Percentiles rank a stretch among this genome's conserved stretches.
These are phyloP conservation scores for Phoenix roebelenii DNA, from an alignment of 176 grass and related monocot species.

Conservation along the genomic window DNA sequence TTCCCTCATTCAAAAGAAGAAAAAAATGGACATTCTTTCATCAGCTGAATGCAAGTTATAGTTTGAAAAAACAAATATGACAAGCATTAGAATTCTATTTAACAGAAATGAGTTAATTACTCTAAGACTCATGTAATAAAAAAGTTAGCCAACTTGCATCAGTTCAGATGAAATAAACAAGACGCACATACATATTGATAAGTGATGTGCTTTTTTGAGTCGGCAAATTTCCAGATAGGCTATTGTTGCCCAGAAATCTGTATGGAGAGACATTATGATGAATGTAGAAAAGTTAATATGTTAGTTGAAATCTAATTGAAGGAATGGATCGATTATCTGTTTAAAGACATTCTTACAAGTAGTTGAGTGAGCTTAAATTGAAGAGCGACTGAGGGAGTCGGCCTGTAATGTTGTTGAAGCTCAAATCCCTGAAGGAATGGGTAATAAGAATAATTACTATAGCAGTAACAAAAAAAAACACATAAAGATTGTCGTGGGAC, in stretches of 20 bases:
- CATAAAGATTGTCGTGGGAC: not conserved
- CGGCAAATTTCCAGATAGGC: slow-evolving; percentile 62
- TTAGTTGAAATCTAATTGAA: not conserved
- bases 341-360: slow-evolving; percentile 33
- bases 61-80: too few relatives aligned
- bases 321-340: too few relatives aligned
- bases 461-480: not conserved
- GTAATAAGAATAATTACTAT: slow-evolving; percentile 1
- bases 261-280: not conserved
- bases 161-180: not conserved
- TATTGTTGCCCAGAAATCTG: slow-evolving; percentile 96
- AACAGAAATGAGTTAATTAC: too few relatives aligned
- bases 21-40: too few relatives aligned
- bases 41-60: too few relatives aligned
- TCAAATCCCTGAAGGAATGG: slow-evolving; percentile 55
- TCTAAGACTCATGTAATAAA: too few relatives aligned
- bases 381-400: slow-evolving; percentile 46
- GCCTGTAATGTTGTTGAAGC: slow-evolving; percentile 81
- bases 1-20: too few relatives aligned
- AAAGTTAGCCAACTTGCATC: too few relatives aligned
- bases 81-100: too few relatives aligned
- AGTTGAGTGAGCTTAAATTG: slow-evolving; percentile 26
- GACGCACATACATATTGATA: slow-evolving; percentile 40
- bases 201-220: slow-evolving; percentile 32
- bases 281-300: not conserved